Conservation (phyloP, 139 green algal genomes). For the Eudorina sp. region DNA sequence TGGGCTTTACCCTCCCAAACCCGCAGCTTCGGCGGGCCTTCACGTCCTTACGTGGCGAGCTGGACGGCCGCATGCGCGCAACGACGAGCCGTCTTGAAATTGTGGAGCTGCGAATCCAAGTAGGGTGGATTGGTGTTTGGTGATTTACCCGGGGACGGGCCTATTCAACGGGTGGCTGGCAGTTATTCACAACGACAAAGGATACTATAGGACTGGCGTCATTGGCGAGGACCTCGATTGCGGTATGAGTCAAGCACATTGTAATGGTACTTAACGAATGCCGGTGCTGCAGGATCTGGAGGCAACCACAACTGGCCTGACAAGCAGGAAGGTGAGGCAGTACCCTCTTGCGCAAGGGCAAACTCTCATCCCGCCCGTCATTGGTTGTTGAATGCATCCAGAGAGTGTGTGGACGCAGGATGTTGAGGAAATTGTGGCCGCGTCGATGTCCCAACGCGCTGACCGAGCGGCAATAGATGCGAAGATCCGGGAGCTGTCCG, state of each 20-base stretch:
- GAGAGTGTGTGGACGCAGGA: neutral
- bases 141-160: too few species aligned
- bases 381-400: neutral
- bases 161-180: too few species aligned
- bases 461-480: constrained; percentile 10
- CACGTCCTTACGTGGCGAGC: neutral
- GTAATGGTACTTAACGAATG: too few species aligned
- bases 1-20: neutral
- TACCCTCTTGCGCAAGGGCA: neutral
- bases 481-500: constrained; percentile 18
- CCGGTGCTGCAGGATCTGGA: constrained; percentile 42
- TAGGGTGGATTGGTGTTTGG: too few species aligned
- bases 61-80: constrained; percentile 16
- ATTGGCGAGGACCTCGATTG: too few species aligned
- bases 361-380: too few species aligned
- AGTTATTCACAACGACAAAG: too few species aligned
- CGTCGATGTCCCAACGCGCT: neutral
- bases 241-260: too few species aligned
- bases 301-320: neutral
- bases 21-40: constrained; percentile 30
- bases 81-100: constrained; percentile 25
- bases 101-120: constrained; percentile 21
- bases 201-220: too few species aligned
- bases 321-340: constrained; percentile 19
- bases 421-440: neutral